These are phyloP conservation scores for Mycena sp. DNA, from an alignment of 1,284 basidiomycete genomes.

Conservation along the genomic window DNA sequence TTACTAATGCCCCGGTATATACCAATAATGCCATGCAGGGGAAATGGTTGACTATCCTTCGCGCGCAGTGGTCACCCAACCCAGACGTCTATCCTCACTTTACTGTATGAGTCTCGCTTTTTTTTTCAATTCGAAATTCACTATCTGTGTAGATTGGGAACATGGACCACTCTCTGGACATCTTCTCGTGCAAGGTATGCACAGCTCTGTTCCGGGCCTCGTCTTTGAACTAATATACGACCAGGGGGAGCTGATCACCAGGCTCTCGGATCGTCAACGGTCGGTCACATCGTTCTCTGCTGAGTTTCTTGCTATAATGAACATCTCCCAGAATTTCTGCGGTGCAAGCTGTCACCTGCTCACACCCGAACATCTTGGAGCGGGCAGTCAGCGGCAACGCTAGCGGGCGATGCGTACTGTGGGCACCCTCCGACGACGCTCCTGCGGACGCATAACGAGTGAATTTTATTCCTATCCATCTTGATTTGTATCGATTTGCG, in stretches of 20 bases:
- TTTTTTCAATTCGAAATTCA: too few species aligned
- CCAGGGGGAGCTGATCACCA: slow-evolving; percentile 73
- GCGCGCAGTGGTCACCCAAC: slow-evolving; percentile 80
- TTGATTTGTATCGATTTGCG: neutral
- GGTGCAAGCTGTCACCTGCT: slow-evolving; percentile 85
- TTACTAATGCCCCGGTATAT: neutral
- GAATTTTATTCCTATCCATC: neutral
- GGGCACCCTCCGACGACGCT: slow-evolving; percentile 71
- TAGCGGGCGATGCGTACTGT: slow-evolving; percentile 81
- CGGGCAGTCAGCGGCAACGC: slow-evolving; percentile 79
- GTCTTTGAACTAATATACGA: slow-evolving; percentile 13
- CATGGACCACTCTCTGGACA: slow-evolving; percentile 79
- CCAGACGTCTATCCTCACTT: slow-evolving; percentile 83
- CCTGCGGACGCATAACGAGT: slow-evolving; percentile 12
- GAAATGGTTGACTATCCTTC: slow-evolving; percentile 78
- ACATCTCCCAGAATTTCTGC: slow-evolving; percentile 70
- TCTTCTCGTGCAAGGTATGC: slow-evolving; percentile 73
- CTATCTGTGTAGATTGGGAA: slow-evolving; percentile 58
- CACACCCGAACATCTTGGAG: slow-evolving; percentile 79
- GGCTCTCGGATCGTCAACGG: slow-evolving; percentile 65
- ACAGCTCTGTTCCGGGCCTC: neutral
- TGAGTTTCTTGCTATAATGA: slow-evolving; percentile 9
- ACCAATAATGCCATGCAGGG: too few species aligned
- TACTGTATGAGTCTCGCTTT: slow-evolving; percentile 51
- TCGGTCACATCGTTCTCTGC: slow-evolving; percentile 41